Conservation (phyloP, 371 early-diverging fungal genomes). For the Rozella allomycis region DNA sequence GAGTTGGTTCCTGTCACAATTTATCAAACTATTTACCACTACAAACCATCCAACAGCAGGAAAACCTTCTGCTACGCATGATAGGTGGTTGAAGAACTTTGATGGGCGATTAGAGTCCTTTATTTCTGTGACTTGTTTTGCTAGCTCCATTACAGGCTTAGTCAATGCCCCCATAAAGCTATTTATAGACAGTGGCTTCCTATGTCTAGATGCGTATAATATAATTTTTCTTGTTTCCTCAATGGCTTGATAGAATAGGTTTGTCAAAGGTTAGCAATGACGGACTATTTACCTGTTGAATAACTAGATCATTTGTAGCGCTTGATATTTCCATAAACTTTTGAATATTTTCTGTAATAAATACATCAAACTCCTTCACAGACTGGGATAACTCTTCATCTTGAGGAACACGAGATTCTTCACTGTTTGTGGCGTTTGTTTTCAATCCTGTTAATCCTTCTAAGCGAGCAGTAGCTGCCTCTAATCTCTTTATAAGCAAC, state of each 20-base stretch:
- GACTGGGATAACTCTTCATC: slow-evolving; percentile 15
- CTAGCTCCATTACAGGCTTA: too few relatives aligned
- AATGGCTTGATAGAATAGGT: too few relatives aligned
- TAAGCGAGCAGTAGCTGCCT: slow-evolving; percentile 57
- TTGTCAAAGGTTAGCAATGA: too few relatives aligned
- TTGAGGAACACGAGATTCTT: slow-evolving; percentile 2
- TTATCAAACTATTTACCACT: slow-evolving; percentile 26
- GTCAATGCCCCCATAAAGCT: too few relatives aligned
- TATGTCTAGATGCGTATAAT: slow-evolving; percentile 38
- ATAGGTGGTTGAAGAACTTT: slow-evolving; percentile 52
- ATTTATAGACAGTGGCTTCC: too few relatives aligned
- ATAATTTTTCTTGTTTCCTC: slow-evolving; percentile 48
- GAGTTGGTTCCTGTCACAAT: slow-evolving; percentile 48
- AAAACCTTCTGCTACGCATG: slow-evolving; percentile 65
- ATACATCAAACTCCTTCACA: slow-evolving; percentile 42
- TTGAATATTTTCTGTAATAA: slow-evolving; percentile 28
- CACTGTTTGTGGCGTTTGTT: too few relatives aligned
- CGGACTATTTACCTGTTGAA: slow-evolving; percentile 34
- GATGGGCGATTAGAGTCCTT: slow-evolving; percentile 51
- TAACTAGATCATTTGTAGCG: slow-evolving; percentile 40
- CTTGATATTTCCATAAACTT: slow-evolving; percentile 30
- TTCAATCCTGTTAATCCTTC: slow-evolving; percentile 63
- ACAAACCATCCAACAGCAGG: slow-evolving; percentile 82
- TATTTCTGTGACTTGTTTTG: too few relatives aligned
- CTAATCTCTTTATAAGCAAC: slow-evolving; percentile 62